These are phyloP conservation scores for Cucumis variabilis DNA, from an alignment of 331 rosid species.

Conservation along the genomic window DNA sequence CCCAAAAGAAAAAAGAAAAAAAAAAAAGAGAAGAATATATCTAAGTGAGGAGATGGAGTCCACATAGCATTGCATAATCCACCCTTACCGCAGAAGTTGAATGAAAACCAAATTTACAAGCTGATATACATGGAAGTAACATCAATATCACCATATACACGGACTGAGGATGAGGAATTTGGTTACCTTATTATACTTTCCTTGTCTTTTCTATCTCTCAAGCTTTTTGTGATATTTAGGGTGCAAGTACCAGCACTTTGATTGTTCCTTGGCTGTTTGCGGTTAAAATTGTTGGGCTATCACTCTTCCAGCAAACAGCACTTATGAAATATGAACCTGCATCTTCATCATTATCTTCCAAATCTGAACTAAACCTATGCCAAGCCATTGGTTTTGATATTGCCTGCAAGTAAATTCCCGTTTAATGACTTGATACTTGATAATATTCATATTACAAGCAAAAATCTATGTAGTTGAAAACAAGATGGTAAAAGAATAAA, in stretches of 20 bases:
- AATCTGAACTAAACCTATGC: constrained; percentile 81
- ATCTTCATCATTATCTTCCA: constrained; percentile 81
- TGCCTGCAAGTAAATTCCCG: constrained; percentile 61
- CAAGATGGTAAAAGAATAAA: not conserved
- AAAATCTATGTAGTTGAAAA: not conserved
- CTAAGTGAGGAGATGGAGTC: constrained; percentile 12
- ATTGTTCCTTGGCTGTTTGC: constrained; percentile 99
- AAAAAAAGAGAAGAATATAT: not conserved
- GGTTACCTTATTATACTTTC: not conserved
- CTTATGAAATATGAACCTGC: constrained; percentile 93
- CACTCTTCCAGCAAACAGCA: constrained; percentile 98
- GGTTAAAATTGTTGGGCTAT: constrained; percentile 89
- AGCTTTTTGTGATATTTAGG: constrained; percentile 39
- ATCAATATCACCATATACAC: constrained; percentile 8
- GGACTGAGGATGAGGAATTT: not conserved
- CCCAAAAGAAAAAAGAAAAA: not conserved
- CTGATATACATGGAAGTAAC: not conserved
- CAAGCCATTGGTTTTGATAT: constrained; percentile 85
- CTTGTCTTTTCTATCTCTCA: not conserved
- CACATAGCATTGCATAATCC: constrained; percentile 10
- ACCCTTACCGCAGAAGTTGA: constrained; percentile 28
- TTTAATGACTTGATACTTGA: not conserved
- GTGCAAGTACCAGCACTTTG: constrained; percentile 89
- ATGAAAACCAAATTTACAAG: constrained; percentile 28
- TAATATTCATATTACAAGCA: not conserved